Evolutionary conservation across 345 rosid species (phyloP).

Genomic region (Hypericum perforatum): DNA sequence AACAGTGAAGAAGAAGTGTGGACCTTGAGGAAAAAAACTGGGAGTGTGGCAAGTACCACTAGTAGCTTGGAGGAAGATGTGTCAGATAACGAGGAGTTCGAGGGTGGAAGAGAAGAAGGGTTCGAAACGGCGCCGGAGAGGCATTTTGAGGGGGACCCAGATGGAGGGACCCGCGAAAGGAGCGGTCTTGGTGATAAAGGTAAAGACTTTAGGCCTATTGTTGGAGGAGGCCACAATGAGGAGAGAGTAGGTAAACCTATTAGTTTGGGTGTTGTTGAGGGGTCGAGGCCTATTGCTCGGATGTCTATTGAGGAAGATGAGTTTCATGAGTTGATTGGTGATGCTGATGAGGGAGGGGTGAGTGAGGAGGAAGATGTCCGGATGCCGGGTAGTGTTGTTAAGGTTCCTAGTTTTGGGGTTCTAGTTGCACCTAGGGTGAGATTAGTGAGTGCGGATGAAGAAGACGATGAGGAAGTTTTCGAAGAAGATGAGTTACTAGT

Average conservation of each 20-base stretch:
- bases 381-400: slow-evolving; percentile 15
- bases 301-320: slow-evolving; percentile 62
- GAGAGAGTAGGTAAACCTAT: slow-evolving; percentile 5
- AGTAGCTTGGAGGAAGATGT: slow-evolving; percentile 20
- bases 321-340: slow-evolving; percentile 23
- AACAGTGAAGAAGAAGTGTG: slow-evolving; percentile 1
- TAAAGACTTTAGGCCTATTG: slow-evolving; percentile 19
- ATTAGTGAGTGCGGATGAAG: slow-evolving; percentile 13
- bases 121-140: slow-evolving; percentile 39
- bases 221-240: slow-evolving; percentile 22
- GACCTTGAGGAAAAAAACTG: slow-evolving; percentile 8
- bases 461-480: slow-evolving; percentile 7
- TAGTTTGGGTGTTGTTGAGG: neutral
- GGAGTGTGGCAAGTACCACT: slow-evolving; percentile 17
- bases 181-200: slow-evolving; percentile 19
- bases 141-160: slow-evolving; percentile 10
- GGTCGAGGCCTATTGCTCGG: slow-evolving; percentile 39
- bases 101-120: slow-evolving; percentile 35
- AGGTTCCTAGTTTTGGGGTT: slow-evolving; percentile 20
- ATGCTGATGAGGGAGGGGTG: slow-evolving; percentile 26
- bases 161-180: slow-evolving; percentile 26
- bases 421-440: slow-evolving; percentile 16
- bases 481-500: slow-evolving; percentile 1
- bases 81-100: slow-evolving; percentile 27
- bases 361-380: slow-evolving; percentile 24